Base-by-base conservation (phyloP, 2,329 filamentous ascomycete genomes). In the Claviceps citrina region DNA sequence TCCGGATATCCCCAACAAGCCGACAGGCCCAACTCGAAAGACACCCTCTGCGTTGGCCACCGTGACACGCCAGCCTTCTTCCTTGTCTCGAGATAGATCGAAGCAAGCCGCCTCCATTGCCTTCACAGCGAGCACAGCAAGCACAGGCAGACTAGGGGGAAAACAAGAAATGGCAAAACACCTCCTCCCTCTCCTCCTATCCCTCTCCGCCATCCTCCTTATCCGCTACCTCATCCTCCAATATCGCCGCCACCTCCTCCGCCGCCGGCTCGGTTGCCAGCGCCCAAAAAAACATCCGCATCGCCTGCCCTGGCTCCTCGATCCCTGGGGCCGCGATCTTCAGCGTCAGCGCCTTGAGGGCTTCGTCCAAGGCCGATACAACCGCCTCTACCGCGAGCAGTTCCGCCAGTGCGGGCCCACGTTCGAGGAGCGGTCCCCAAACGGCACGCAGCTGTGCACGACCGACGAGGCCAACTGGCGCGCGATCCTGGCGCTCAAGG, bases 351-450 rank as follows among this genome's bases (percentile, higher is more conserved):
- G 39, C 4, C 28, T 37, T 7, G 28, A 41, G 16, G 33, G 19
- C 16, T 26, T 27, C 13, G 7, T n/a, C 4, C 7, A 13, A 5
- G 39, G 39, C 6, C 24, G 28, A 6, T 22, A 32, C 28, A 41
- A 41, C 9, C 26, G 24, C 5, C 30, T 37, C 18, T 37, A 25
- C 10, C 20, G 7, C 13, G 20, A 37, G 34, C 33, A 41, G 34
- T 41, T 37, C 15, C 19, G 16, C 7, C 20, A 22, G 8, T 37
- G 34, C 30, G 39, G 39, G 3, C 34, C 26, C 8, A 41, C 39
- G 30, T 36, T 41, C 22, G 39, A 41, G 24, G 39, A 41, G 31
- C 39, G 39, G 7, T 41, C 39, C 1, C 13, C 39, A 6, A n/a
- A 18, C 2, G 34, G 39, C 12, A 36, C 26, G n/a, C 24, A 25